phyloP scores from a whole-genome alignment of 129 eudicot genomes.

The Artemisia argyi region DNA sequence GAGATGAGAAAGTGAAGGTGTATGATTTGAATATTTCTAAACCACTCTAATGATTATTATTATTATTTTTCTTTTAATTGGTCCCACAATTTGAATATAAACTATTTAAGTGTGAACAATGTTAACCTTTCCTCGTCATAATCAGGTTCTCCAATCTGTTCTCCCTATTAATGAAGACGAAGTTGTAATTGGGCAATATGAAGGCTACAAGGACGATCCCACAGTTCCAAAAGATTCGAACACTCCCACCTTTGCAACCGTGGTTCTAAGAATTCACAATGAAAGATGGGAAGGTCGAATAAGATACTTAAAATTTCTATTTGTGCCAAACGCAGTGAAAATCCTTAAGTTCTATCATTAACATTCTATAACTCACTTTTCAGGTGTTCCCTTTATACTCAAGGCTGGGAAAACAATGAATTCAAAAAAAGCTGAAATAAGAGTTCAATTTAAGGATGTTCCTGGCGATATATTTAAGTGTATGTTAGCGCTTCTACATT shows the following conservation, averaged over 20 bases:
- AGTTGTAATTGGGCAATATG: conserved; percentile 97
- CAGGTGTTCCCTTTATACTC: conserved; percentile 93
- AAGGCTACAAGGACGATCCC: conserved; percentile 85
- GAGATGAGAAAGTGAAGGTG: conserved; percentile 98
- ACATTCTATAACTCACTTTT: conserved; percentile 19
- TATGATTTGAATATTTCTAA: conserved; percentile 12
- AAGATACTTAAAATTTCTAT: not conserved
- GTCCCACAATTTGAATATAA: not conserved
- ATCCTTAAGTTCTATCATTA: not conserved
- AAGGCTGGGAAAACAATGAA: conserved; percentile 85
- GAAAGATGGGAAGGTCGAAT: conserved; percentile 98
- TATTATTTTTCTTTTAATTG: not conserved
- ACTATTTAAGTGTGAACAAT: not conserved
- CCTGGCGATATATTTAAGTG: conserved; percentile 36
- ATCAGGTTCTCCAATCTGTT: conserved; percentile 86
- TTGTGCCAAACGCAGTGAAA: not conserved
- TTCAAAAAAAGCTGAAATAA: conserved; percentile 35
- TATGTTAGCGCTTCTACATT: not conserved
- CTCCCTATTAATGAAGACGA: conserved; percentile 66
- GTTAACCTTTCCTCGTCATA: not conserved
- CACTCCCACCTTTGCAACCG: conserved; percentile 95
- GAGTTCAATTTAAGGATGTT: conserved; percentile 36
- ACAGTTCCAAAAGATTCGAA: conserved; percentile 89
- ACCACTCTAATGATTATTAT: not conserved
- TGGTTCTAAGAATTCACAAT: conserved; percentile 74